Conservation (phyloP, 1,139 yeast genomes). For the Debaryomyces fabryi region DNA sequence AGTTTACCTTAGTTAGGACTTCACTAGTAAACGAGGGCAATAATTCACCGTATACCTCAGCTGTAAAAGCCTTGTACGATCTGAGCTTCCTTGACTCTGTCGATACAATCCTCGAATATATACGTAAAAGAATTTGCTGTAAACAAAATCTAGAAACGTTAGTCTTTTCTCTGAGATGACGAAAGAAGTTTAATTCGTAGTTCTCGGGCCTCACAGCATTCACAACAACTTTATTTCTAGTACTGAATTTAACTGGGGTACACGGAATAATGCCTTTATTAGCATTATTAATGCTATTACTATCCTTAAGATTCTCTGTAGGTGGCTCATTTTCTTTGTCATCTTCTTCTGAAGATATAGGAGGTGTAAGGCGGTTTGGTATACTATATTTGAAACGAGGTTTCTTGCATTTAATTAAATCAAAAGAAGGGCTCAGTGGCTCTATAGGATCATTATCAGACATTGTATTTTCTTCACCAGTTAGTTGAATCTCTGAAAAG, state of each 20-base stretch:
- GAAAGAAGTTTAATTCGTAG: slow-evolving; percentile 33
- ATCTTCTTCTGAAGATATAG: slow-evolving; percentile 11
- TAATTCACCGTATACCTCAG: slow-evolving; percentile 89
- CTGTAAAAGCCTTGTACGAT: slow-evolving; percentile 83
- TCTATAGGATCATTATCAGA: slow-evolving; percentile 7
- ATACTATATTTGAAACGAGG: not conserved
- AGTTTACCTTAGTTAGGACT: slow-evolving; percentile 64
- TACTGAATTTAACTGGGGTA: not conserved
- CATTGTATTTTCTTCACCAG: not conserved
- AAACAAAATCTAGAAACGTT: slow-evolving; percentile 58
- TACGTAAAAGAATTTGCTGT: slow-evolving; percentile 70
- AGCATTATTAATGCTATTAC: too few species aligned
- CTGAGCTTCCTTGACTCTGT: slow-evolving; percentile 69
- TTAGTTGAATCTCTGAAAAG: slow-evolving; percentile 24
- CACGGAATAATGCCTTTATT: not conserved
- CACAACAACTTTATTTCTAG: not conserved
- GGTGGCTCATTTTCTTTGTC: slow-evolving; percentile 9
- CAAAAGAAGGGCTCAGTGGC: slow-evolving; percentile 14
- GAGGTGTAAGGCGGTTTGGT: slow-evolving; percentile 6
- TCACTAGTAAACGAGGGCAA: slow-evolving; percentile 75
- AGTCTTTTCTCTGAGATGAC: slow-evolving; percentile 32
- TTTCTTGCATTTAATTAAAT: slow-evolving; percentile 3
- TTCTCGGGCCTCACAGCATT: slow-evolving; percentile 20
- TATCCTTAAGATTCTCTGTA: not conserved
- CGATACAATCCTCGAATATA: slow-evolving; percentile 77